Evolutionary conservation across 257 asterid species (phyloP).

Genomic region (Jaltomata sinuosa): DNA sequence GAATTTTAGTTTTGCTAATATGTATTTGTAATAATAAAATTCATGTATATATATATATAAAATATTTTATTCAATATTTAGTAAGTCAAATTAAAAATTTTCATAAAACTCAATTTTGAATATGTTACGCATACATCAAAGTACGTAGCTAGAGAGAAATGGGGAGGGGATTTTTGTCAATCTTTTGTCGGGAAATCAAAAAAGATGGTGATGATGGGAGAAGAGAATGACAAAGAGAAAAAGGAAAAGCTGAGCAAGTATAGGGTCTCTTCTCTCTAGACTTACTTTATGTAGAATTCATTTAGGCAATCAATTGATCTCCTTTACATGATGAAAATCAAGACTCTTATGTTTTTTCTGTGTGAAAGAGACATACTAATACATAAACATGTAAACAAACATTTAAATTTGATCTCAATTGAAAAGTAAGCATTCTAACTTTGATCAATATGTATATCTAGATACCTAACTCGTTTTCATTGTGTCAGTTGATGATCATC

Average conservation of each 20-base stretch:
- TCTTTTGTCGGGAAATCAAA: constrained; percentile 1
- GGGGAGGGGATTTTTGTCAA: constrained; percentile 9
- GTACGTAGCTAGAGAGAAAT: neutral
- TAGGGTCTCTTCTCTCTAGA: neutral
- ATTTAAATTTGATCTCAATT: too few relatives aligned
- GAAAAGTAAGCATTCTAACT: too few relatives aligned
- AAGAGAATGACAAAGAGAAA: constrained; percentile 1
- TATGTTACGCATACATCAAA: neutral
- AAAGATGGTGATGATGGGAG: constrained; percentile 23
- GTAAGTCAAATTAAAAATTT: neutral
- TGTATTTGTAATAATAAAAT: too few relatives aligned
- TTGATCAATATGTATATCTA: too few relatives aligned
- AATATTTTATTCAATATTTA: neutral
- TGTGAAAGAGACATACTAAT: too few relatives aligned
- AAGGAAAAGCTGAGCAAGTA: constrained; percentile 15
- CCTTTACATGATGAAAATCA: neutral
- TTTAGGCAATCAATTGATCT: neutral
- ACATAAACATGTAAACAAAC: too few relatives aligned
- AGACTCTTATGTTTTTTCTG: neutral
- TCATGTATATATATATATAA: neutral
- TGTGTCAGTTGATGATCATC: too few relatives aligned
- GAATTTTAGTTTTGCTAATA: neutral
- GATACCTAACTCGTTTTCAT: too few relatives aligned
- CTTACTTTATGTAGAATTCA: neutral
- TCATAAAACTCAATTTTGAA: neutral